phyloP scores from a whole-genome alignment of 495 filamentous ascomycete species.

The Tuber indicum region DNA sequence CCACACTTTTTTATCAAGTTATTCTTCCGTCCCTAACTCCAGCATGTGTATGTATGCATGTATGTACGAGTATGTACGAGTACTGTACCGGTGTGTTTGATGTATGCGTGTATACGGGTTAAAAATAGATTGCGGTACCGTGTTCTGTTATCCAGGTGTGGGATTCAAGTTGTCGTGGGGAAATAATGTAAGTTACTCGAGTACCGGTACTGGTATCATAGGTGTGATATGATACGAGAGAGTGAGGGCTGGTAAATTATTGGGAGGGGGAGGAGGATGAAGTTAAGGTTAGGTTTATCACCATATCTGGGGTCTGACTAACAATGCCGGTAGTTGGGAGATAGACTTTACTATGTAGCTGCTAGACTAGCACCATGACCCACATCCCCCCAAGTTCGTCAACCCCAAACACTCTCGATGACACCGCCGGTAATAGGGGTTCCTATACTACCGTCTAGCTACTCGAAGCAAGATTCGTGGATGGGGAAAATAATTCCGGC shows the following conservation, averaged over 20 bases:
- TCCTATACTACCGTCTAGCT: too few species aligned
- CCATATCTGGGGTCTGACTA: not conserved
- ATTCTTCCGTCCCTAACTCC: not conserved
- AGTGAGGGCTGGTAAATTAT: not conserved
- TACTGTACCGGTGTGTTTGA: not conserved
- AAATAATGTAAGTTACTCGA: not conserved
- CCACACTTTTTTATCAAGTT: not conserved
- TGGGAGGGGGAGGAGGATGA: not conserved
- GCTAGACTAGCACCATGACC: too few species aligned
- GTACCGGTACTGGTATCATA: too few species aligned
- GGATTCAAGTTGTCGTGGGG: not conserved
- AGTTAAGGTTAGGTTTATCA: conserved; percentile 9
- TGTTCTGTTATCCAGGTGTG: not conserved
- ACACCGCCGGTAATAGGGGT: not conserved
- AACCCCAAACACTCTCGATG: too few species aligned
- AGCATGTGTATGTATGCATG: not conserved
- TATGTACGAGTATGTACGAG: not conserved
- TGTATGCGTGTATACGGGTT: not conserved
- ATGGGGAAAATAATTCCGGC: too few species aligned
- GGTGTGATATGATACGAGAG: not conserved
- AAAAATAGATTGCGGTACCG: not conserved
- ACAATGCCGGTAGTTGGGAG: not conserved
- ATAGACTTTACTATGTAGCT: not conserved
- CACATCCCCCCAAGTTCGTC: too few species aligned
- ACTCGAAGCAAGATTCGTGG: too few species aligned